A percentile compares a stretch with the other conserved stretches of the same genome.
These are phyloP conservation scores for Pleurotus ostreatus DNA, from an alignment of 768 basidiomycete species.

Conservation along the genomic window DNA sequence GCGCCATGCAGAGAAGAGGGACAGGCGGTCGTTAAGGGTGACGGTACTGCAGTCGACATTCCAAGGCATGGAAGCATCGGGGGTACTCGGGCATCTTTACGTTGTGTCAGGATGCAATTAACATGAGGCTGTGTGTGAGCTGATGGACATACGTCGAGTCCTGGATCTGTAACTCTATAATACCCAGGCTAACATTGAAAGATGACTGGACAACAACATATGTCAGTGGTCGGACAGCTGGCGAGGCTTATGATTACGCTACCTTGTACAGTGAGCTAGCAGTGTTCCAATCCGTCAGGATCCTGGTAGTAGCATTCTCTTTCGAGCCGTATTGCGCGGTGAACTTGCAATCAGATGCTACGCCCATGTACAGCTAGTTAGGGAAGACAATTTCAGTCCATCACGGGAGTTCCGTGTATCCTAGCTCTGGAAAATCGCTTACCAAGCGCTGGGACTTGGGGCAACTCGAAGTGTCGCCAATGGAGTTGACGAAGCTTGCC, in stretches of 20 bases:
- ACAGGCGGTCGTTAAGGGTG: slow-evolving; percentile 67
- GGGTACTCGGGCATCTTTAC: slow-evolving; percentile 55
- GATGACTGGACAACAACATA: slow-evolving; percentile 39
- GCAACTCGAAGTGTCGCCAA: slow-evolving; percentile 71
- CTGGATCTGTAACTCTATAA: slow-evolving; percentile 75
- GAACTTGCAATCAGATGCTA: slow-evolving; percentile 86
- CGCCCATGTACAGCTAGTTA: slow-evolving; percentile 68
- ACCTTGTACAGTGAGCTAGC: slow-evolving; percentile 72
- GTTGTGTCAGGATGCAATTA: not conserved
- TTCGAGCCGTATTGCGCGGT: slow-evolving; percentile 57
- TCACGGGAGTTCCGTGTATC: too few species aligned
- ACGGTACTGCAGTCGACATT: slow-evolving; percentile 63
- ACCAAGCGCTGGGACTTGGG: slow-evolving; percentile 69
- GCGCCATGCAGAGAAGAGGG: slow-evolving; percentile 80
- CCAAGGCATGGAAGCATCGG: slow-evolving; percentile 60
- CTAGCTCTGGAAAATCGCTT: slow-evolving; percentile 16
- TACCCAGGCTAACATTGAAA: slow-evolving; percentile 84
- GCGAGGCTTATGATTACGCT: slow-evolving; percentile 8
- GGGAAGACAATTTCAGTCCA: not conserved
- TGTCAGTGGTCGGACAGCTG: not conserved
- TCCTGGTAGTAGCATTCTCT: slow-evolving; percentile 66
- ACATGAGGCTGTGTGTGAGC: too few species aligned
- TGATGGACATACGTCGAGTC: slow-evolving; percentile 37
- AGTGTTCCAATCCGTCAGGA: slow-evolving; percentile 78
- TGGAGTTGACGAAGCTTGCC: slow-evolving; percentile 60